These are phyloP conservation scores for Dictyostelium brefeldianum DNA, from an alignment of 78 protist species.

Conservation along the genomic window DNA sequence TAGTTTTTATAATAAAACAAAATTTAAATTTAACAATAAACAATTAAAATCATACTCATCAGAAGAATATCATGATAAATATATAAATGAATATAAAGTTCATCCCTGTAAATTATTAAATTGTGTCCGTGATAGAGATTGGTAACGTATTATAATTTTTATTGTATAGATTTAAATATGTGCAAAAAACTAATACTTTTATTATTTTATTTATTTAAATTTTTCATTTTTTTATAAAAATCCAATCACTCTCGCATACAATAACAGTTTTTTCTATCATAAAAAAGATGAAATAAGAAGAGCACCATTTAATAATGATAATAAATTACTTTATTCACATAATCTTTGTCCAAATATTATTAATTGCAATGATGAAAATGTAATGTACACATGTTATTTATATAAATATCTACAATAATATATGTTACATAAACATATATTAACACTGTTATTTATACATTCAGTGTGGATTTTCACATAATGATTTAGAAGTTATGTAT, in stretches of 20 bases:
- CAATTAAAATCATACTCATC: background rate
- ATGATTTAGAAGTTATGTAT: conserved; percentile 75
- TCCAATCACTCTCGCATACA: no score
- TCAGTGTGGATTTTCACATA: conserved; percentile 71
- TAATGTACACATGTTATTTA: no score
- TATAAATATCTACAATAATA: background rate
- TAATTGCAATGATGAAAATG: conserved; percentile 46
- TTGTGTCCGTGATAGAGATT: conserved; percentile 51
- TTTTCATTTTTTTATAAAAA: background rate
- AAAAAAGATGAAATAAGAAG: conserved; percentile 68
- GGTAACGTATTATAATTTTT: conserved; percentile 25
- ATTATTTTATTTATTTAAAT: background rate
- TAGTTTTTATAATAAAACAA: background rate
- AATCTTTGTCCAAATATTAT: background rate
- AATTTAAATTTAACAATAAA: background rate
- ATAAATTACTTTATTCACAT: conserved; percentile 37
- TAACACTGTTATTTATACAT: no score
- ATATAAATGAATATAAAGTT: conserved; percentile 44
- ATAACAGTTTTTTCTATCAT: conserved; percentile 67
- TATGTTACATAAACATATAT: background rate
- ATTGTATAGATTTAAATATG: no score
- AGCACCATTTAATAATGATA: conserved; percentile 40
- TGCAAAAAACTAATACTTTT: background rate
- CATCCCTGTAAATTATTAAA: conserved; percentile 4
- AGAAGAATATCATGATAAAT: conserved; percentile 32